Evolutionary conservation across 148 eudicot genomes (phyloP).

Genomic region (Linanthus parryae): DNA sequence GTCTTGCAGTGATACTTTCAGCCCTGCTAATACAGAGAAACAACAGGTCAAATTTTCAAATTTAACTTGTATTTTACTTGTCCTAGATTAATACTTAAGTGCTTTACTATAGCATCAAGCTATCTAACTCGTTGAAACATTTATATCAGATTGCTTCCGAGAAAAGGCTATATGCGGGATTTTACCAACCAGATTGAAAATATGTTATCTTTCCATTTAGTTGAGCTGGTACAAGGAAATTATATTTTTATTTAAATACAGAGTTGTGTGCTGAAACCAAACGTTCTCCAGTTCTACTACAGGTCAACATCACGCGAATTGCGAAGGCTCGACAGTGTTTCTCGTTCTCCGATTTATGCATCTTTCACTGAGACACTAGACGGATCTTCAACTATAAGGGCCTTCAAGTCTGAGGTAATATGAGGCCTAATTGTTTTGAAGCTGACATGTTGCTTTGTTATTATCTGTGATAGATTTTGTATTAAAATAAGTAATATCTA

Average conservation of each 20-base stretch:
- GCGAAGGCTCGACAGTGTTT: slow-evolving; percentile 96
- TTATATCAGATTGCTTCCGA: no score
- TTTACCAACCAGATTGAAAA: neutral
- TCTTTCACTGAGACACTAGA: slow-evolving; percentile 91
- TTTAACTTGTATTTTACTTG: no score
- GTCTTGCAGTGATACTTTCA: no score
- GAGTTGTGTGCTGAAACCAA: slow-evolving; percentile 14
- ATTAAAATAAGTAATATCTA: no score
- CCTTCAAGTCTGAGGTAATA: slow-evolving; percentile 67
- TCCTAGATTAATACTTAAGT: no score
- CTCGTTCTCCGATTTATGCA: slow-evolving; percentile 95
- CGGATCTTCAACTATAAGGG: slow-evolving; percentile 89
- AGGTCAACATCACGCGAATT: slow-evolving; percentile 93
- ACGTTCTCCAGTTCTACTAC: slow-evolving; percentile 71
- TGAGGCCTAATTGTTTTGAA: neutral
- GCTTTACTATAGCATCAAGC: no score
- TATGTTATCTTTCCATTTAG: no score
- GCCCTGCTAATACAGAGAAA: no score
- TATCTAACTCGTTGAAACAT: no score
- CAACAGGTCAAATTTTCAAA: no score
- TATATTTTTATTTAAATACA: neutral
- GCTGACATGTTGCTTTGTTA: neutral
- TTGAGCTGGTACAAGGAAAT: neutral
- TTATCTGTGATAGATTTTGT: no score
- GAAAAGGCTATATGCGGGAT: no score